These are phyloP conservation scores for Hyphochytrium catenoides DNA, from an alignment of 352 stramenopile species.

Conservation along the genomic window DNA sequence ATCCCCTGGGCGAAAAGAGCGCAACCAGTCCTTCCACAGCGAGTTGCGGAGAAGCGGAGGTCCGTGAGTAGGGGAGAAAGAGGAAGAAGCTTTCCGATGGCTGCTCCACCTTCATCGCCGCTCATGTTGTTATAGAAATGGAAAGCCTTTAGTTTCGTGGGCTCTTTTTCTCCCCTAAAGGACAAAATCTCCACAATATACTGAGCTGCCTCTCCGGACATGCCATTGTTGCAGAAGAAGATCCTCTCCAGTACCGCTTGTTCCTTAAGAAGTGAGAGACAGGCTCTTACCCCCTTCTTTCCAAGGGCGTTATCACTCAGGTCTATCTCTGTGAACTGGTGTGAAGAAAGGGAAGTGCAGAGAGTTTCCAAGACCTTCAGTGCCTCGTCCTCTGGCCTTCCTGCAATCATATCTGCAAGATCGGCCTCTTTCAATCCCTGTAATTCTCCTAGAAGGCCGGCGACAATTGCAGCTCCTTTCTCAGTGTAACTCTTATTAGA, in stretches of 20 bases:
- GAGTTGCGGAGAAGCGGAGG: constrained; percentile 37
- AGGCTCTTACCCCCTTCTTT: constrained; percentile 41
- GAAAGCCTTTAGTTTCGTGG: constrained; percentile 32
- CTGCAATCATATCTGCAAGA: constrained; percentile 72
- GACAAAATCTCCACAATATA: constrained; percentile 41
- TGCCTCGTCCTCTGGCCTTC: constrained; percentile 60
- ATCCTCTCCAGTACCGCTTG: constrained; percentile 27
- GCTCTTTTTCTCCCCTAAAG: constrained; percentile 18
- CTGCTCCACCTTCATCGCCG: constrained; percentile 29
- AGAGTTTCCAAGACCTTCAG: constrained; percentile 57
- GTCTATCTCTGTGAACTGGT: constrained; percentile 58
- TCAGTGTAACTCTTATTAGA: constrained; percentile 52
- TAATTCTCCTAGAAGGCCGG: constrained; percentile 25
- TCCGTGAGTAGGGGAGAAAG: constrained; percentile 20
- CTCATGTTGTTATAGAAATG: constrained; percentile 69
- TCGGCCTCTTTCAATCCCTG: constrained; percentile 32
- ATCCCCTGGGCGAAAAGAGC: constrained; percentile 20
- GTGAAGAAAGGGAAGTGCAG: constrained; percentile 34
- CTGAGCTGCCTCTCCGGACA: constrained; percentile 26
- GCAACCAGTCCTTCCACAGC: constrained; percentile 25
- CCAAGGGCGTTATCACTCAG: constrained; percentile 46
- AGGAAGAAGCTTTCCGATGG: constrained; percentile 24
- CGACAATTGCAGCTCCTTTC: constrained; percentile 24
- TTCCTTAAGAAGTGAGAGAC: constrained; percentile 37
- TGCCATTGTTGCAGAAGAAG: constrained; percentile 48